phyloP scores from a whole-genome alignment of 352 stramenopile genomes.

The Phytopythium vexans region DNA sequence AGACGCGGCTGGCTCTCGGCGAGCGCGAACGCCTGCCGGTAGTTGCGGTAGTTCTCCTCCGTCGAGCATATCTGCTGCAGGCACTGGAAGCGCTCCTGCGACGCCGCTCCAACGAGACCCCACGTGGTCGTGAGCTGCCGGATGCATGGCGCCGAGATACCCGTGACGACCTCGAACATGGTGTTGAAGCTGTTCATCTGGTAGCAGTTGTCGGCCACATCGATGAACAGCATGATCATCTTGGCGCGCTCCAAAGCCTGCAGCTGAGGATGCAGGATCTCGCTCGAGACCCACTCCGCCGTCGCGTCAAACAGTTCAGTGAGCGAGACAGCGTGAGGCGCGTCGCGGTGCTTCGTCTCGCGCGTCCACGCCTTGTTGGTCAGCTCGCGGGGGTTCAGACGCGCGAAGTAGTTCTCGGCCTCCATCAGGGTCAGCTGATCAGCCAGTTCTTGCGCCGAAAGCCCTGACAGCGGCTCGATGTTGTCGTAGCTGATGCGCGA shows the following conservation, averaged over 20 bases:
- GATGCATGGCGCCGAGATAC: slow-evolving; percentile 76
- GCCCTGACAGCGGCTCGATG: slow-evolving; percentile 58
- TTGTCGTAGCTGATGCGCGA: slow-evolving; percentile 78
- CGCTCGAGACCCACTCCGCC: slow-evolving; percentile 84
- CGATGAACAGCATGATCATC: slow-evolving; percentile 83
- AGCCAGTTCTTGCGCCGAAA: slow-evolving; percentile 64
- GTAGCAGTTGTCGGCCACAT: slow-evolving; percentile 76
- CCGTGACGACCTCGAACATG: slow-evolving; percentile 80
- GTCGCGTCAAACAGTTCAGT: slow-evolving; percentile 87
- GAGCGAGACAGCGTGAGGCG: slow-evolving; percentile 76
- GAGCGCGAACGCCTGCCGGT: slow-evolving; percentile 75
- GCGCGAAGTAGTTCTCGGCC: slow-evolving; percentile 67
- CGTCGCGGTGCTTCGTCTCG: slow-evolving; percentile 76
- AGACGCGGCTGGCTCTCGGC: slow-evolving; percentile 74
- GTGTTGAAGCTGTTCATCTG: slow-evolving; percentile 90
- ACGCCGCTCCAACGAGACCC: slow-evolving; percentile 57
- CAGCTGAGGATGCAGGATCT: slow-evolving; percentile 83
- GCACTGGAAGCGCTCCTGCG: slow-evolving; percentile 79
- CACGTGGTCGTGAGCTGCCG: slow-evolving; percentile 83
- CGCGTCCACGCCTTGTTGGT: slow-evolving; percentile 88
- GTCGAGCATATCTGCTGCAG: slow-evolving; percentile 78
- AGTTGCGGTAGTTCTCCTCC: slow-evolving; percentile 86
- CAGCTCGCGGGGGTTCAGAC: slow-evolving; percentile 68
- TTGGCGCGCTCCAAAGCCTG: slow-evolving; percentile 78
- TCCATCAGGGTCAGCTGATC: slow-evolving; percentile 84